phyloP scores from a whole-genome alignment of 495 filamentous ascomycete genomes.

The Aspergillus heteromorphus region DNA sequence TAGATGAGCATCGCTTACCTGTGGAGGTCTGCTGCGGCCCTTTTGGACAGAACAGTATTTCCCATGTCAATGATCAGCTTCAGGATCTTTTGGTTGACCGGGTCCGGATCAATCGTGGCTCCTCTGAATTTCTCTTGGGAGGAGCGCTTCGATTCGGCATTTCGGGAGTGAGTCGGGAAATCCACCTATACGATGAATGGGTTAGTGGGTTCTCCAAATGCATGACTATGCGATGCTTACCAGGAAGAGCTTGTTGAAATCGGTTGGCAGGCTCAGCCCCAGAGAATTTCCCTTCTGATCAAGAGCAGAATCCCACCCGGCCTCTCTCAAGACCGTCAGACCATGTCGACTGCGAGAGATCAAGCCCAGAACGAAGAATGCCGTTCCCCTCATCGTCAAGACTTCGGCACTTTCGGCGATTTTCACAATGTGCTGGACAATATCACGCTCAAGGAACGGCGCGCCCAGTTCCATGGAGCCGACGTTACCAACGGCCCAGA shows the following conservation, averaged over 20 bases:
- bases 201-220: not conserved
- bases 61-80: conserved; percentile 79
- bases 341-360: conserved; percentile 91
- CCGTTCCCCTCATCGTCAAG: conserved; percentile 87
- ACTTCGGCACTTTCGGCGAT: conserved; percentile 86
- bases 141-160: conserved; percentile 31
- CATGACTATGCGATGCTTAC: conserved; percentile 31
- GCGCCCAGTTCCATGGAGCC: conserved; percentile 97
- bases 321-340: conserved; percentile 75
- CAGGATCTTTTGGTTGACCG: conserved; percentile 65
- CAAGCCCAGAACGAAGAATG: conserved; percentile 90
- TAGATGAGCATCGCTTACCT: conserved; percentile 30
- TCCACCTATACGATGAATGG: conserved; percentile 21
- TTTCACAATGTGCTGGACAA: conserved; percentile 74
- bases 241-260: conserved; percentile 74
- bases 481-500: conserved; percentile 97
- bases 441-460: conserved; percentile 80
- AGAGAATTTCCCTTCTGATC: conserved; percentile 76
- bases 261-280: conserved; percentile 77
- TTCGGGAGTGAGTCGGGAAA: conserved; percentile 30
- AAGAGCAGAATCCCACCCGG: conserved; percentile 88
- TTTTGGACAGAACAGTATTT: conserved; percentile 80
- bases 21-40: conserved; percentile 67
- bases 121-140: conserved; percentile 38
- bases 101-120: conserved; percentile 56